phyloP scores from a whole-genome alignment of 192 early-diverging fungal genomes.

The Coemansia sp. region DNA sequence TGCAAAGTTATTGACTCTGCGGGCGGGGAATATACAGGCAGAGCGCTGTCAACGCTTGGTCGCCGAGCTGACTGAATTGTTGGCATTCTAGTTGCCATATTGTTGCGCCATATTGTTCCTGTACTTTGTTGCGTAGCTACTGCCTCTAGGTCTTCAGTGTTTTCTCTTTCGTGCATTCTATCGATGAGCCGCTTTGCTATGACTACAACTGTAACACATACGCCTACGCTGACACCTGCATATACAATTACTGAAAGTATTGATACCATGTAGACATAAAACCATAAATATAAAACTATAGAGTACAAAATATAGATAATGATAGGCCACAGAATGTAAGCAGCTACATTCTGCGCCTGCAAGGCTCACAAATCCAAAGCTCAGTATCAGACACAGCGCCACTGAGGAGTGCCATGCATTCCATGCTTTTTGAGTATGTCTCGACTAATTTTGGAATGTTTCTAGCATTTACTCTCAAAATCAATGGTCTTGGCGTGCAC shows the following conservation, averaged over 20 bases:
- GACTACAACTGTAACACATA: neutral
- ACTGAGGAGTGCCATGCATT: slow-evolving; percentile 1
- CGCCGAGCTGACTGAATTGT: neutral
- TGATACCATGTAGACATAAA: neutral
- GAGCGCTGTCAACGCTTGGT: neutral
- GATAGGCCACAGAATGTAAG: slow-evolving; percentile 1
- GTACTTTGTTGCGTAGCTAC: slow-evolving; percentile 2
- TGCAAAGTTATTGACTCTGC: neutral
- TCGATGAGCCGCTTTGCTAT: slow-evolving; percentile 4
- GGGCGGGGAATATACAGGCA: slow-evolving; percentile 16
- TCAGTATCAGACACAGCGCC: slow-evolving; percentile 6
- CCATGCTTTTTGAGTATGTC: neutral
- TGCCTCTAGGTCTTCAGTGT: slow-evolving; percentile 1
- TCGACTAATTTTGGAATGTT: neutral
- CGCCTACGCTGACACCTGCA: neutral
- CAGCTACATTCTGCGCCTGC: neutral
- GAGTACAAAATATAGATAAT: neutral
- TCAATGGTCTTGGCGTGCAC: neutral
- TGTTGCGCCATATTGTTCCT: neutral
- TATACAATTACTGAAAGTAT: slow-evolving; percentile 1
- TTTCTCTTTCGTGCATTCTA: neutral
- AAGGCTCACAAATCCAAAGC: neutral
- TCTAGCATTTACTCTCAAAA: neutral
- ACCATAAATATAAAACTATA: neutral
- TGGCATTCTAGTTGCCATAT: neutral